Evolutionary conservation across 108 stramenopile genomes (phyloP).

Genomic region (Schizochytrium sp.): DNA sequence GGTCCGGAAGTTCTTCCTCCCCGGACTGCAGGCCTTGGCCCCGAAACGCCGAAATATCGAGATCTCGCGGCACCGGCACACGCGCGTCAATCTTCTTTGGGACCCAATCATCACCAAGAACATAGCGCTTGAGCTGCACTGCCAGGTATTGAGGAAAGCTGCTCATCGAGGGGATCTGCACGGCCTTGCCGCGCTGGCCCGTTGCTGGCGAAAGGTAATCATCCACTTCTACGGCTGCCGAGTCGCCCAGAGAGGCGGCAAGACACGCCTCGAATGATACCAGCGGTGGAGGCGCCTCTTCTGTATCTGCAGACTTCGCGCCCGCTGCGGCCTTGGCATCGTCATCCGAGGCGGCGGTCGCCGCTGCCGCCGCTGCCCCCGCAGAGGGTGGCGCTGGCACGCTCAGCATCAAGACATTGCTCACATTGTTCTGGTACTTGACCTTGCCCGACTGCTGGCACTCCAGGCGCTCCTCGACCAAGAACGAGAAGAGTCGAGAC

Average conservation of each 20-base stretch:
- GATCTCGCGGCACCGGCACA: conserved; percentile 74
- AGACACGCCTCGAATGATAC: conserved; percentile 73
- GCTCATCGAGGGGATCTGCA: conserved; percentile 36
- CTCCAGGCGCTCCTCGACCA: conserved; percentile 60
- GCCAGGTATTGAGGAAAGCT: conserved; percentile 90
- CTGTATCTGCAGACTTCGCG: background rate
- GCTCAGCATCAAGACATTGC: background rate
- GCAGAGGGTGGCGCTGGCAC: background rate
- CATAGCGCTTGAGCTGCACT: conserved; percentile 84
- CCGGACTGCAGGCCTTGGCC: conserved; percentile 65
- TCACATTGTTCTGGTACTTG: conserved; percentile 39
- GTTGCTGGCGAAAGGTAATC: conserved; percentile 64
- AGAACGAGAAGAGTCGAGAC: conserved; percentile 63
- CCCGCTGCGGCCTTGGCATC: background rate
- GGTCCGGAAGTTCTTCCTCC: conserved; percentile 73
- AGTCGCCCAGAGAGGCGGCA: conserved; percentile 42
- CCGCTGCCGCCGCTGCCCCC: background rate
- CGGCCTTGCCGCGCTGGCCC: conserved; percentile 40
- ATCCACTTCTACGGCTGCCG: conserved; percentile 54
- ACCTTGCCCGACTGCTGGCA: conserved; percentile 48
- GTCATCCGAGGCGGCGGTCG: background rate
- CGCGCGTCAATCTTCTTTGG: conserved; percentile 87
- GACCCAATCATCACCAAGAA: conserved; percentile 77
- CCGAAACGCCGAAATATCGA: conserved; percentile 66
- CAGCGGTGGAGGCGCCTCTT: background rate